phyloP scores from a whole-genome alignment of 2,329 filamentous ascomycete species.

The Hypomyces perniciosus region DNA sequence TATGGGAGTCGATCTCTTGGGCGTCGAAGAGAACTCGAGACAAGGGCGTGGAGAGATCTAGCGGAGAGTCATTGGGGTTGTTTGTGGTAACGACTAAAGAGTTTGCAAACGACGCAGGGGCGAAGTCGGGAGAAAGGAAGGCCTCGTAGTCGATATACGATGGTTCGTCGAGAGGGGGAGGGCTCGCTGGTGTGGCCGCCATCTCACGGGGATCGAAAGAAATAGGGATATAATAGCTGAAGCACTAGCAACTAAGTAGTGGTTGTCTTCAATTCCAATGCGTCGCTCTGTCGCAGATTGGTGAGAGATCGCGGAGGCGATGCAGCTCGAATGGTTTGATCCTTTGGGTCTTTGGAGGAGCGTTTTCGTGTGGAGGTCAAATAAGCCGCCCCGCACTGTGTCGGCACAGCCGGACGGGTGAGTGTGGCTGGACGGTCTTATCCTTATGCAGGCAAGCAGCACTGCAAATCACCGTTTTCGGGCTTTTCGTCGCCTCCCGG shows the following conservation, averaged over 20 bases:
- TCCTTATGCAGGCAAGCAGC: background rate
- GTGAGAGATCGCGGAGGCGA: too few relatives aligned
- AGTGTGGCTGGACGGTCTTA: background rate
- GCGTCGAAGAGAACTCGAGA: constrained; percentile 93
- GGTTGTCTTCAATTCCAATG: too few relatives aligned
- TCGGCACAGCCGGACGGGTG: background rate
- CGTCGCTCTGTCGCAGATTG: too few relatives aligned
- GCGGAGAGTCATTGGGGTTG: constrained; percentile 79
- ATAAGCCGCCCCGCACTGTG: background rate
- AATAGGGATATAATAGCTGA: too few relatives aligned
- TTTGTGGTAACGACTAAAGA: constrained; percentile 83
- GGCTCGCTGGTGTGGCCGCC: constrained; percentile 3
- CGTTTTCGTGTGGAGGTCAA: background rate
- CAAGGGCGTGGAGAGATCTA: constrained; percentile 90
- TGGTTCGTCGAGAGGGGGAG: constrained; percentile 38
- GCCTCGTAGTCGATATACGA: constrained; percentile 96
- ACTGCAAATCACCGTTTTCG: background rate
- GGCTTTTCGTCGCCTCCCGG: background rate
- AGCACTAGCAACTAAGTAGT: too few relatives aligned
- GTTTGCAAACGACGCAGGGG: constrained; percentile 77
- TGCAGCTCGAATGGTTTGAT: too few relatives aligned
- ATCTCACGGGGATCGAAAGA: too few relatives aligned
- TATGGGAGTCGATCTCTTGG: constrained; percentile 94
- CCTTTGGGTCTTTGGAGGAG: too few relatives aligned
- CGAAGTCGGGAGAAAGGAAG: constrained; percentile 80